Conservation (phyloP, 208 protist genomes). For the Leishmania major region DNA sequence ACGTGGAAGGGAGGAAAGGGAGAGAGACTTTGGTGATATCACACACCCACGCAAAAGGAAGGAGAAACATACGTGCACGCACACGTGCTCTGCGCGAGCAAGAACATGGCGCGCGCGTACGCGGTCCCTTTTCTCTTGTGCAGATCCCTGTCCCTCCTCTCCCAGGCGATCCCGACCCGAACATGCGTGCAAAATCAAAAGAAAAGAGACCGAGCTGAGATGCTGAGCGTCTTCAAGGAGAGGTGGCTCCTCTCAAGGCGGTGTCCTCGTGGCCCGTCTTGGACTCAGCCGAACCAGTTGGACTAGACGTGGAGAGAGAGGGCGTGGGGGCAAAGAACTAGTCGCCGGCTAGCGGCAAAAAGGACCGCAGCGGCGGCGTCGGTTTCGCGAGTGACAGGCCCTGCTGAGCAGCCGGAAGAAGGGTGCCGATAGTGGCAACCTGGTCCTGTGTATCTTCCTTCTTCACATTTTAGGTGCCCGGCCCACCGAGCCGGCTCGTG, state of each 20-base stretch:
- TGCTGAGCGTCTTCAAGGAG: background rate
- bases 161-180: background rate
- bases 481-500: background rate
- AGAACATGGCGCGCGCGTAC: background rate
- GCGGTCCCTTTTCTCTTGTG: background rate
- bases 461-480: constrained; percentile 3
- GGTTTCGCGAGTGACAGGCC: background rate
- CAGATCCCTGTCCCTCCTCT: background rate
- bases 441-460: constrained; percentile 10
- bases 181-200: background rate
- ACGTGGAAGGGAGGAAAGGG: background rate
- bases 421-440: background rate
- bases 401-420: background rate
- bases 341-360: background rate
- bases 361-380: background rate
- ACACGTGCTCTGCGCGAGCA: background rate
- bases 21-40: background rate
- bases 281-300: background rate
- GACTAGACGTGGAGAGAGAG: background rate
- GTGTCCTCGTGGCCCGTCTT: background rate
- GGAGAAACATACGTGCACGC: background rate
- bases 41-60: background rate
- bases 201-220: too few species aligned
- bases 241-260: background rate
- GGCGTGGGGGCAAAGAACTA: background rate